Evolutionary conservation across 345 rosid species (phyloP), one percentile per base, ranked within the genome.

Genomic region (Euphorbia lathyris): DNA sequence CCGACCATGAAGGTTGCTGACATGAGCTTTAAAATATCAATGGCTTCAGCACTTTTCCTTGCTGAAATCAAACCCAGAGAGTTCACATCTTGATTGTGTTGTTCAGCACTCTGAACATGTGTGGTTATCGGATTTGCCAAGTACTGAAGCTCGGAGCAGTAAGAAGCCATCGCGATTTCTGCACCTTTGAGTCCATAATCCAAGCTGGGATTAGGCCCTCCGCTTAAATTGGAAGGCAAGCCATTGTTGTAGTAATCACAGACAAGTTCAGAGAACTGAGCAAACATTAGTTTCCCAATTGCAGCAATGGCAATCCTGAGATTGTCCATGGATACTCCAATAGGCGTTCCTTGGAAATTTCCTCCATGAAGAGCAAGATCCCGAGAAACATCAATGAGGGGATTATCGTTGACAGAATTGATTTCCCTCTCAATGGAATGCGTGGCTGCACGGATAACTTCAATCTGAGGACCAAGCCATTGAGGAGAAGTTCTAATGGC

Each of bases 101-200:
- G 88, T 43, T 84, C 88, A 0, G 86, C 86, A 1, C 84, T 84
- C 38, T 84, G 86, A 32, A 80, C 86, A 1, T 82, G 88, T 10
- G 84, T 82, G 1, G 86, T 82, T 48, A 84, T 84, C 0, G 83
- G 88, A 70, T 84, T 84, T 3, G 81, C 86, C 48, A 82, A 73
- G 81, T 66, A 84, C 66, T 82, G 88, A 9, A 84, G 88, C 80
- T 84, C 88, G 0, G 88, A 84, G 66, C 88, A 82, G 57, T 84
- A 82, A 0, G 86, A 55, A 3, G 84, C 86, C 88, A 84, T 84
- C 29, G 84, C 85, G 10, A 82, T 76, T 58, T 84, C 88, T 1
- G 84, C 88, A 0, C 88, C 88, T 74, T 84, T 84, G 66, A 84
- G 72, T 7, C 88, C 88, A 20, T 84, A 84, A 65, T 84, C 88